Percentiles rank a stretch among this genome's conserved stretches.
These are phyloP conservation scores for Ochromonas danica DNA, from an alignment of 108 stramenopile genomes.

Conservation along the genomic window DNA sequence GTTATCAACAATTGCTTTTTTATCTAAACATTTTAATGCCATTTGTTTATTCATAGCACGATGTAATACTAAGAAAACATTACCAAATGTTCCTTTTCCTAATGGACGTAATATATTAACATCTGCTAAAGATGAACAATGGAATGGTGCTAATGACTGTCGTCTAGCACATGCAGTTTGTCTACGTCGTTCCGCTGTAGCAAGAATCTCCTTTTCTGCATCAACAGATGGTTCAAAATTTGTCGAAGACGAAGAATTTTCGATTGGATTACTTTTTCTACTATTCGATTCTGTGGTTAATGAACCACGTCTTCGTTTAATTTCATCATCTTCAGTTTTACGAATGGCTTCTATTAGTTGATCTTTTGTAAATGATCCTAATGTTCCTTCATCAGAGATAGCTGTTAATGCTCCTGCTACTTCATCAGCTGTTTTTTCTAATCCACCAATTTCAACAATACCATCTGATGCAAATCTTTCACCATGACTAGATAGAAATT, in stretches of 20 bases:
- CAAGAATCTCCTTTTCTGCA: background rate
- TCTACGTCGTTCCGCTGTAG: background rate
- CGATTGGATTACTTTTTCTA: background rate
- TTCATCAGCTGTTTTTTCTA: background rate
- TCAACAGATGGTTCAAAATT: background rate
- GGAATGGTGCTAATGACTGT: background rate
- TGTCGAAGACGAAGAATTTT: background rate
- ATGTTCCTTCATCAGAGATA: background rate
- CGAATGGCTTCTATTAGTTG: background rate
- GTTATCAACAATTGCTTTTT: constrained; percentile 7
- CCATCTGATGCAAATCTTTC: constrained; percentile 11
- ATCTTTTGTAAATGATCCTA: background rate
- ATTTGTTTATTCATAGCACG: background rate
- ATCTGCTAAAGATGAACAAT: background rate
- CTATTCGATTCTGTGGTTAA: background rate
- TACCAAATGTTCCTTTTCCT: constrained; percentile 31
- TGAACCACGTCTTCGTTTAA: background rate
- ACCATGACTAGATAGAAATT: background rate
- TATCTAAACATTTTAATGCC: constrained; percentile 33
- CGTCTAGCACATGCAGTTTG: background rate
- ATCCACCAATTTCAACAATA: background rate
- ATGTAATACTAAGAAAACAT: background rate
- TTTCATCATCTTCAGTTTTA: background rate
- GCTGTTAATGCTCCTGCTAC: constrained; percentile 6
- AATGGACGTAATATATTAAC: background rate